These are phyloP conservation scores for Penicillium malachiteum DNA, from an alignment of 495 filamentous ascomycete species.

Conservation along the genomic window DNA sequence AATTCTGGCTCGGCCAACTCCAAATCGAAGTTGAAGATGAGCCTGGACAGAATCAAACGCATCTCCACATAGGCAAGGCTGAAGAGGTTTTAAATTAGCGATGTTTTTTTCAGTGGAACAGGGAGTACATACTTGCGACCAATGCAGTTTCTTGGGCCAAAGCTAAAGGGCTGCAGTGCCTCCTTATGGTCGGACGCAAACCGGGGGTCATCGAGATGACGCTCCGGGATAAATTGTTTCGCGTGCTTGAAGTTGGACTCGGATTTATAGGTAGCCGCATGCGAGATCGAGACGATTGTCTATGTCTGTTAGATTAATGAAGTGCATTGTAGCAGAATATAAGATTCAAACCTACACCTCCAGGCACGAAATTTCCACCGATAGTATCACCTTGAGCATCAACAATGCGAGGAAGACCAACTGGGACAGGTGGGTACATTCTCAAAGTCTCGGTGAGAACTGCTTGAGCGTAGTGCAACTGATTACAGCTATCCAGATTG, in stretches of 20 bases:
- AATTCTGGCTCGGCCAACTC: conserved; percentile 16
- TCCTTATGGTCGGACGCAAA: conserved; percentile 35
- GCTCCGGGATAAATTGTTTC: conserved; percentile 48
- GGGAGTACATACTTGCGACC: conserved; percentile 27
- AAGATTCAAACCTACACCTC: neutral
- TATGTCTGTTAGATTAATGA: conserved; percentile 16
- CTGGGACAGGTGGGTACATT: conserved; percentile 54
- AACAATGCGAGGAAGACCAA: conserved; percentile 37
- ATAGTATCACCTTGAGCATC: conserved; percentile 46
- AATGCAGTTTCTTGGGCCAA: conserved; percentile 58
- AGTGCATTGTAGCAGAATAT: neutral
- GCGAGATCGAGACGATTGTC: conserved; percentile 44
- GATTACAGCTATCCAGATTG: conserved; percentile 34
- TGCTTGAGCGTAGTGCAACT: conserved; percentile 51
- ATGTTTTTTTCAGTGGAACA: neutral
- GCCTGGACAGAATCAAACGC: conserved; percentile 35
- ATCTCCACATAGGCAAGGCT: conserved; percentile 49
- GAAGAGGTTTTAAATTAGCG: neutral
- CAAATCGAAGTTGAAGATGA: conserved; percentile 49
- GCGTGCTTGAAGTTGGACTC: conserved; percentile 43
- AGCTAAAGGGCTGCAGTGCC: conserved; percentile 16
- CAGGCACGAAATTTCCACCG: conserved; percentile 39
- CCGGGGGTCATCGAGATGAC: conserved; percentile 35
- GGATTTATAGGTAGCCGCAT: conserved; percentile 41
- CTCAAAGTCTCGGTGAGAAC: conserved; percentile 54